phyloP scores from a whole-genome alignment of 148 eudicot species.

The Vaccinium corymbosum region DNA sequence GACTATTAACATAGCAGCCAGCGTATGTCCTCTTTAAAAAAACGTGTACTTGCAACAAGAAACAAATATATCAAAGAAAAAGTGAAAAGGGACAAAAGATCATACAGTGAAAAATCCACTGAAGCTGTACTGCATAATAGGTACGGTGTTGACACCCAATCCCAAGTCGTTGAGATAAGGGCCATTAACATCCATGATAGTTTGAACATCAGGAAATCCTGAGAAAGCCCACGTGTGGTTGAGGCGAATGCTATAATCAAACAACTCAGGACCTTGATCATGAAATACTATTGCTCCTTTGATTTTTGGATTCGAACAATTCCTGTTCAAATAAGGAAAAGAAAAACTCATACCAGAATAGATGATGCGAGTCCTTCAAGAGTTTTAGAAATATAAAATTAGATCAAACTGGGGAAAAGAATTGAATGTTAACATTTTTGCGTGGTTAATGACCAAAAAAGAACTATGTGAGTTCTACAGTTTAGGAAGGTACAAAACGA shows the following conservation, averaged over 20 bases:
- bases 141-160: constrained; percentile 69
- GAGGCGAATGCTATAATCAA: constrained; percentile 96
- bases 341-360: constrained; percentile 9
- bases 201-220: constrained; percentile 88
- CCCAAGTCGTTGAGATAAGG: constrained; percentile 92
- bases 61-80: constrained; percentile 8
- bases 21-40: not conserved
- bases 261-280: constrained; percentile 78
- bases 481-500: not conserved
- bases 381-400: not conserved
- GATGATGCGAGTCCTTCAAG: not conserved
- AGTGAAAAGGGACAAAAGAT: constrained; percentile 24
- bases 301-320: constrained; percentile 70
- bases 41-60: not conserved
- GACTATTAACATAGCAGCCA: not conserved
- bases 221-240: constrained; percentile 98
- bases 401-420: not conserved
- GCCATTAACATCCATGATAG: constrained; percentile 93
- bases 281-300: constrained; percentile 96
- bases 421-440: not conserved
- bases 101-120: constrained; percentile 98
- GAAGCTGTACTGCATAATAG: constrained; percentile 87
- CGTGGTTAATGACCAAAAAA: not conserved
- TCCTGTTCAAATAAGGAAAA: constrained; percentile 39
- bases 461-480: not conserved